Evolutionary conservation across 495 filamentous ascomycete genomes (phyloP).

Genomic region (Hypoxylon rickii): DNA sequence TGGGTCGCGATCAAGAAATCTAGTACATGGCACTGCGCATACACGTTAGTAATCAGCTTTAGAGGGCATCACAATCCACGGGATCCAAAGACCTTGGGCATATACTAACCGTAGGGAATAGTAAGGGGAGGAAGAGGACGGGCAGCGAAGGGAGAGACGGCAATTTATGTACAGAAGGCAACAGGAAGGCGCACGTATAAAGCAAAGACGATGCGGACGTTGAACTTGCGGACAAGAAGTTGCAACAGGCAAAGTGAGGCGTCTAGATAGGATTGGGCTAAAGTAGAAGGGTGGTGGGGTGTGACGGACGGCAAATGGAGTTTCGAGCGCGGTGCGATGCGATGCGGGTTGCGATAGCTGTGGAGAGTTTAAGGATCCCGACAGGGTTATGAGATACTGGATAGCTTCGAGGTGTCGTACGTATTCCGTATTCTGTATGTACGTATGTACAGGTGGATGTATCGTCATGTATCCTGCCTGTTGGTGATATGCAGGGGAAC

Average conservation of each 20-base stretch:
- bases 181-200: conserved; percentile 25
- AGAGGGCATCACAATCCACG: conserved; percentile 27
- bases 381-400: conserved; percentile 7
- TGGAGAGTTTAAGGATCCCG: conserved; percentile 16
- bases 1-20: conserved; percentile 47
- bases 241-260: conserved; percentile 44
- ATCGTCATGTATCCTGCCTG: not conserved
- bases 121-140: conserved; percentile 23
- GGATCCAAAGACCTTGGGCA: conserved; percentile 39
- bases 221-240: conserved; percentile 26
- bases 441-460: not conserved
- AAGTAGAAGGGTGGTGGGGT: conserved; percentile 22
- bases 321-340: too few relatives aligned
- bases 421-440: not conserved
- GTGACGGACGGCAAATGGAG: conserved; percentile 16
- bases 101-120: conserved; percentile 34
- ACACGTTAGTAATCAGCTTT: conserved; percentile 38
- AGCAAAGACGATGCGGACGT: conserved; percentile 31
- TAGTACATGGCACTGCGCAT: conserved; percentile 52
- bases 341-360: conserved; percentile 26
- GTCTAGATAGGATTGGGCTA: conserved; percentile 37
- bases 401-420: too few relatives aligned
- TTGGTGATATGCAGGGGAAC: conserved; percentile 25
- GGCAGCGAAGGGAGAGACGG: conserved; percentile 13
- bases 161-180: conserved; percentile 39